Percentiles rank a stretch among this genome's conserved stretches.
Conservation (phyloP, 1,139 yeast species). For the Magnusiomyces suaveolens region DNA sequence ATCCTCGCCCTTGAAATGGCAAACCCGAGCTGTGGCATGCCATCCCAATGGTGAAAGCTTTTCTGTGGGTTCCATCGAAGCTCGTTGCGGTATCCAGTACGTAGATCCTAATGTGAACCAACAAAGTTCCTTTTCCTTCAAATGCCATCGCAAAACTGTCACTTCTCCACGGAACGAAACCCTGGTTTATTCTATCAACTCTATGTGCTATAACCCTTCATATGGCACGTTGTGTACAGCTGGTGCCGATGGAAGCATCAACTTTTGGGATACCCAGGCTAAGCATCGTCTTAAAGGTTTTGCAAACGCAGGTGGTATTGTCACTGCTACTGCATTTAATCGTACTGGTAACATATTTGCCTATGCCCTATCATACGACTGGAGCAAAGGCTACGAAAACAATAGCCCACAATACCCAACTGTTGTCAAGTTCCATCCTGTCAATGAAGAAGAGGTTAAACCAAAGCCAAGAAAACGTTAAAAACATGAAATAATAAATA, state of each 20-base stretch:
- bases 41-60: constrained; percentile 86
- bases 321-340: constrained; percentile 74
- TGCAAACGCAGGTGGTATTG: constrained; percentile 61
- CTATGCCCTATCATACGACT: constrained; percentile 90
- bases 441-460: constrained; percentile 77
- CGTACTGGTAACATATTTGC: constrained; percentile 79
- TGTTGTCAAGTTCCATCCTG: constrained; percentile 70
- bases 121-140: constrained; percentile 66
- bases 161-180: constrained; percentile 35
- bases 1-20: constrained; percentile 83
- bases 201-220: constrained; percentile 77
- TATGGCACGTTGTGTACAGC: constrained; percentile 91
- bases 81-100: constrained; percentile 94
- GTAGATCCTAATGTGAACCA: constrained; percentile 73
- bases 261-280: constrained; percentile 95
- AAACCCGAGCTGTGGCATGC: constrained; percentile 74
- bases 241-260: constrained; percentile 92
- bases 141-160: constrained; percentile 66
- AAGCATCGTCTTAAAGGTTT: constrained; percentile 78
- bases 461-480: constrained; percentile 39
- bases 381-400: constrained; percentile 68
- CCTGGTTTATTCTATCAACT: constrained; percentile 67
- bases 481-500: too few relatives aligned
- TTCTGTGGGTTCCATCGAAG: constrained; percentile 90
- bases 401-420: constrained; percentile 62